A percentile compares a stretch with the other conserved stretches of the same genome.
Conservation (phyloP, 2,329 filamentous ascomycete species). For the Diplodia seriata region DNA sequence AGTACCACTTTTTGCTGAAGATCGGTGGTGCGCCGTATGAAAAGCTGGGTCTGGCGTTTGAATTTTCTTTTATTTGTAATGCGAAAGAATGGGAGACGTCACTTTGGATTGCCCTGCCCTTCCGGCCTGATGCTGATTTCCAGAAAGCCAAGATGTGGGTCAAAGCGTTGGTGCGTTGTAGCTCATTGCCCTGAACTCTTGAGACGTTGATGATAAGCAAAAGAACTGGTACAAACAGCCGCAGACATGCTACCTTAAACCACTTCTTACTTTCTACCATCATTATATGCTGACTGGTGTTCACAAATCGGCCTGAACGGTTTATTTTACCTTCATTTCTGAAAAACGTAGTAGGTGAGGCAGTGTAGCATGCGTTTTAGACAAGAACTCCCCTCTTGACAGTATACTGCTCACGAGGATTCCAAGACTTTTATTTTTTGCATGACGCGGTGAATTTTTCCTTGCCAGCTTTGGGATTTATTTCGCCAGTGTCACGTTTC, state of each 20-base stretch:
- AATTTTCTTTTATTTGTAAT: constrained; percentile 2
- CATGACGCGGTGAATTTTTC: neutral
- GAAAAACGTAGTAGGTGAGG: too few species aligned
- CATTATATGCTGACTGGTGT: too few species aligned
- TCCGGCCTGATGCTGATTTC: neutral
- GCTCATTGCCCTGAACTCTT: too few species aligned
- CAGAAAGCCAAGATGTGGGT: neutral
- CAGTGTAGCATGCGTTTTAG: too few species aligned
- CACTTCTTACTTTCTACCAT: too few species aligned
- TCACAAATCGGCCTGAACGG: too few species aligned
- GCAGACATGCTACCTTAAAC: too few species aligned
- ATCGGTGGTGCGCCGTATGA: constrained; percentile 19
- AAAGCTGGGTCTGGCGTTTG: constrained; percentile 16
- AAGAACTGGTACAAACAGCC: neutral
- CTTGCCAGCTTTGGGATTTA: neutral
- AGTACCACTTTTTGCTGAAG: constrained; percentile 19
- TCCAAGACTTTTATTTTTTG: neutral
- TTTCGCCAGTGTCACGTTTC: neutral
- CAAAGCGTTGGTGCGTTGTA: neutral
- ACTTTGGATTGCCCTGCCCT: neutral
- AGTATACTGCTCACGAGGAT: neutral
- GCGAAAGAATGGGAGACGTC: constrained; percentile 1
- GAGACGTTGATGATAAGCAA: neutral
- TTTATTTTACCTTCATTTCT: too few species aligned
- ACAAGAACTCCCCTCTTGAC: too few species aligned